Evolutionary conservation across 163 green algal species (phyloP).

Genomic region (Scenedesmus sp.): DNA sequence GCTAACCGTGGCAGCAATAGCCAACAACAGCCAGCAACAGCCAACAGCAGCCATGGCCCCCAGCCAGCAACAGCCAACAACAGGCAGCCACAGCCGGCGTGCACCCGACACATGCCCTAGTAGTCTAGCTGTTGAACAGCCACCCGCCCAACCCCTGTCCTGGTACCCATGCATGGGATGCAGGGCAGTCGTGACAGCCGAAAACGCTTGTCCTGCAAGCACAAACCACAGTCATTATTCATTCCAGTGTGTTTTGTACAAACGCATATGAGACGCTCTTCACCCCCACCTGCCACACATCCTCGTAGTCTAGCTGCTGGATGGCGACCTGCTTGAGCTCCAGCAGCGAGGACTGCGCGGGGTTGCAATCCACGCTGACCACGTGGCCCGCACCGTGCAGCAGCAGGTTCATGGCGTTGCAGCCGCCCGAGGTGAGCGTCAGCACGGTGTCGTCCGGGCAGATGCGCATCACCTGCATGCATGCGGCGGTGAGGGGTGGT

Average conservation of each 20-base stretch:
- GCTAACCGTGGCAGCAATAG: too few relatives aligned
- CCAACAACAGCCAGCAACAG: too few relatives aligned
- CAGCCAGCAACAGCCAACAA: too few relatives aligned
- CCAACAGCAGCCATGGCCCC: too few relatives aligned
- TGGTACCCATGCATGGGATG: conserved; percentile 94
- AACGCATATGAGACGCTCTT: too few relatives aligned
- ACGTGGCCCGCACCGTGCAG: conserved; percentile 92
- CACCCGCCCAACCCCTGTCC: conserved; percentile 94
- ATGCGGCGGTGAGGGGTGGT: too few relatives aligned
- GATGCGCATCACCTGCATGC: conserved; percentile 88
- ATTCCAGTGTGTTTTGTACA: too few relatives aligned
- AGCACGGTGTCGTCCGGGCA: conserved; percentile 90
- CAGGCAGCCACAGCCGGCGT: background rate
- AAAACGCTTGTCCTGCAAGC: background rate
- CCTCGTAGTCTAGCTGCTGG: conserved; percentile 88
- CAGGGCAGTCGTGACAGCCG: conserved; percentile 95
- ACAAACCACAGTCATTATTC: too few relatives aligned
- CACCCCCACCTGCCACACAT: conserved; percentile 79
- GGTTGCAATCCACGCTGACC: conserved; percentile 98
- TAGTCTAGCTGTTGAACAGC: conserved; percentile 89
- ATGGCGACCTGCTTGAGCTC: conserved; percentile 96
- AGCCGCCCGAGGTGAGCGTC: conserved; percentile 98
- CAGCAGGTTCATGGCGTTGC: conserved; percentile 97
- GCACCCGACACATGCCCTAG: conserved; percentile 85
- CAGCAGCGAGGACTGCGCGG: conserved; percentile 90